phyloP scores from a whole-genome alignment of 768 basidiomycete genomes.

The Paxillus rubicundulus region DNA sequence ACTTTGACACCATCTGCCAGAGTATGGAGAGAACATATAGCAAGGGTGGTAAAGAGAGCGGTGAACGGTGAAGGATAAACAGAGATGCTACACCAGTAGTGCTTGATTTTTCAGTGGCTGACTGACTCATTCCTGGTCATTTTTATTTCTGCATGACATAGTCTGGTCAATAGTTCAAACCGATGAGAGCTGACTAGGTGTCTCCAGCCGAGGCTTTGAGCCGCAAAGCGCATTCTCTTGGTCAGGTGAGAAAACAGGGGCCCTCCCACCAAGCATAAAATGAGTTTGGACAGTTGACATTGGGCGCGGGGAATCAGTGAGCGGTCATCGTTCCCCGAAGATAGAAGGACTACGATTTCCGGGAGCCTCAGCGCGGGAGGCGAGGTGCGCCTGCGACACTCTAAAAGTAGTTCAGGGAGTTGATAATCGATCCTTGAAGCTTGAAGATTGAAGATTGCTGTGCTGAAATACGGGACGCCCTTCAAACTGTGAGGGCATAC shows the following conservation, averaged over 20 bases:
- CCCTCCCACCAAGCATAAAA: not conserved
- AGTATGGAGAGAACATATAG: constrained; percentile 16
- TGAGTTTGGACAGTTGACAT: too few species aligned
- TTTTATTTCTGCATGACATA: not conserved
- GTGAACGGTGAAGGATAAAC: constrained; percentile 3
- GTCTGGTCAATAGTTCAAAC: not conserved
- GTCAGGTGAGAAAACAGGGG: not conserved
- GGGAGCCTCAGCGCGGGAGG: too few species aligned
- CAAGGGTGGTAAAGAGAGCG: constrained; percentile 4
- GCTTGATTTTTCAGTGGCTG: not conserved
- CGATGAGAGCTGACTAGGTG: not conserved
- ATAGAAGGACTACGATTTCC: not conserved
- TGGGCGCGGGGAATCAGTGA: not conserved
- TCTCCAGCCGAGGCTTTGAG: not conserved
- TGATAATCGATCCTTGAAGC: too few species aligned
- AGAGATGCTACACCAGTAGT: not conserved
- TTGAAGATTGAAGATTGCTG: too few species aligned
- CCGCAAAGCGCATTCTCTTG: not conserved
- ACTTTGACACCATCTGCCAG: constrained; percentile 36
- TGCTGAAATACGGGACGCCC: too few species aligned
- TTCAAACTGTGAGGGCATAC: too few species aligned
- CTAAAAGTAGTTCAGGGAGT: too few species aligned
- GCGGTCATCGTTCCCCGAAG: not conserved
- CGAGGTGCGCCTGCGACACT: too few species aligned
- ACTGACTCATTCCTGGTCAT: not conserved